Conservation (phyloP, 176 grass and related monocot genomes). For the Eleusine indica region DNA sequence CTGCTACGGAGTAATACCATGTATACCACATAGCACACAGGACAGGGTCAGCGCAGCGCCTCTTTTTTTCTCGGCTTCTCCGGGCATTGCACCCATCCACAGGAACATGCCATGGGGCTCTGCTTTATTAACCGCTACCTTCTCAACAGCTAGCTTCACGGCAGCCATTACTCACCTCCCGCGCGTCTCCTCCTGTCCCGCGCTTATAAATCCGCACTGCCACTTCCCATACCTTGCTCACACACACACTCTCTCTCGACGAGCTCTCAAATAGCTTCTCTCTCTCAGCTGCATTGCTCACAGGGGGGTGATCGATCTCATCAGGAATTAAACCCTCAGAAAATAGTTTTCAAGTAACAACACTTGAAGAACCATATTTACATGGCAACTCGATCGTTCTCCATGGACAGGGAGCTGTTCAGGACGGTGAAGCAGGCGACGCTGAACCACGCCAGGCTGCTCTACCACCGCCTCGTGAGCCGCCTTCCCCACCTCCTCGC, state of each 20-base stretch:
- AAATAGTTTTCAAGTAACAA: too few relatives aligned
- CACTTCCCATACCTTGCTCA: not conserved
- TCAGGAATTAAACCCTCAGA: not conserved
- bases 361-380: fast-evolving
- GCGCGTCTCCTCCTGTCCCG: not conserved
- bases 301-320: not conserved
- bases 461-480: constrained; percentile 39
- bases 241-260: not conserved
- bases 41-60: not conserved
- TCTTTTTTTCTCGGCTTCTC: not conserved
- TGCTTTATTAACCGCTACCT: constrained; percentile 34
- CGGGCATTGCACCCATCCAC: not conserved
- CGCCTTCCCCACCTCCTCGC: constrained; percentile 46
- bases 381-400: constrained; percentile 8
- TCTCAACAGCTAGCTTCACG: constrained; percentile 23
- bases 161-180: constrained; percentile 28
- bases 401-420: constrained; percentile 43
- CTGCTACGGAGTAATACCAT: not conserved
- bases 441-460: constrained; percentile 40
- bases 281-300: not conserved
- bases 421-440: constrained; percentile 38
- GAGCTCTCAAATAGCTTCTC: too few relatives aligned
- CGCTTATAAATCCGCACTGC: constrained; percentile 35
- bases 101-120: not conserved
- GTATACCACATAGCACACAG: too few relatives aligned